These are phyloP conservation scores for Triglochin maritima DNA, from an alignment of 106 monocot genomes.

Conservation along the genomic window DNA sequence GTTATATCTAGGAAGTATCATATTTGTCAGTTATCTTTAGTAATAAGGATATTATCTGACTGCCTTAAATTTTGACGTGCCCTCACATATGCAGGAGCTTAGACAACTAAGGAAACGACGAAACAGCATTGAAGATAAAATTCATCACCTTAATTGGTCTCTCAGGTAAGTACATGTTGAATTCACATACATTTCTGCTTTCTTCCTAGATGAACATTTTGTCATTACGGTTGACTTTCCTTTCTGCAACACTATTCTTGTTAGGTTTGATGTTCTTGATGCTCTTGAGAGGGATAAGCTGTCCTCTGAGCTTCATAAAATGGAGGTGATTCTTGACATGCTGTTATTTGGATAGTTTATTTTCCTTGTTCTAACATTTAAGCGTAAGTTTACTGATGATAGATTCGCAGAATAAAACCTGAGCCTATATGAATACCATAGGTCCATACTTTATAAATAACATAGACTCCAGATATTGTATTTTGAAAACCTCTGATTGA, in stretches of 20 bases:
- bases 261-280: constrained; percentile 50
- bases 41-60: not conserved
- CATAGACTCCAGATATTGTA: too few species aligned
- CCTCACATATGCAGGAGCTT: constrained; percentile 40
- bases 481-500: too few species aligned
- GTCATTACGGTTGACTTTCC: not conserved
- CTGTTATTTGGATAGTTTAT: not conserved
- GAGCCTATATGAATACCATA: too few species aligned
- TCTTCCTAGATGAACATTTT: not conserved
- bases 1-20: not conserved
- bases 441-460: too few species aligned
- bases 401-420: too few species aligned
- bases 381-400: too few species aligned
- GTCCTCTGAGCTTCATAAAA: constrained; percentile 28
- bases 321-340: constrained; percentile 31
- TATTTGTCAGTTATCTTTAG: constrained; percentile 1
- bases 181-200: not conserved
- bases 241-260: not conserved
- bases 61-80: too few species aligned
- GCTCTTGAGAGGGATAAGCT: constrained; percentile 27
- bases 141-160: constrained; percentile 80
- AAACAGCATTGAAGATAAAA: constrained; percentile 67
- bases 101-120: constrained; percentile 49
- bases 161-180: constrained; percentile 44
- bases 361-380: too few species aligned